Evolutionary conservation across 2,329 filamentous ascomycete genomes (phyloP).

Genomic region (Alternaria sp.): DNA sequence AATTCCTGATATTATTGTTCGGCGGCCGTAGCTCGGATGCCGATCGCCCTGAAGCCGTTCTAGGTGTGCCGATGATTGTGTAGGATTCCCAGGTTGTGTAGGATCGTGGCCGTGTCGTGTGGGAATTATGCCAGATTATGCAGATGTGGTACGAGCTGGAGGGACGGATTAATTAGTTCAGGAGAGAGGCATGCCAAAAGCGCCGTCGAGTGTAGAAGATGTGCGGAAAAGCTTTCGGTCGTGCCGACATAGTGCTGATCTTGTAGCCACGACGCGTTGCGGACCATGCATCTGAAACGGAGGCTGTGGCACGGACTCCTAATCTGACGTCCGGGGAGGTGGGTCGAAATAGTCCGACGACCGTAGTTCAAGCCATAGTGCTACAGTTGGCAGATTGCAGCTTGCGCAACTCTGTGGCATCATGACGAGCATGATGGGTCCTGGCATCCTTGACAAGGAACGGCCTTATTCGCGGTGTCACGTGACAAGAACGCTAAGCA

Average conservation of each 20-base stretch:
- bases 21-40: slow-evolving; percentile 1
- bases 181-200: neutral
- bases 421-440: neutral
- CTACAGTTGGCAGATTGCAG: neutral
- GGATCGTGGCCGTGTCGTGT: neutral
- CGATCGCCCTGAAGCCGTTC: slow-evolving; percentile 7
- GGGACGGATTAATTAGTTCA: neutral
- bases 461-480: slow-evolving; percentile 8
- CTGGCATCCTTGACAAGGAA: neutral
- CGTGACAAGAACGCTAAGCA: slow-evolving; percentile 1
- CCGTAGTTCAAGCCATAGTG: neutral
- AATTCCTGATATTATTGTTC: neutral
- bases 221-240: slow-evolving; percentile 12
- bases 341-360: slow-evolving; percentile 5
- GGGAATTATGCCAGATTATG: neutral
- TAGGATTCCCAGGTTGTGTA: neutral
- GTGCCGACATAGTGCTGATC: slow-evolving; percentile 27
- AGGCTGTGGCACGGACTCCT: slow-evolving; percentile 37
- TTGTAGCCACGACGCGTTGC: slow-evolving; percentile 30
- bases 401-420: neutral
- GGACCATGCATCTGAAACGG: slow-evolving; percentile 37
- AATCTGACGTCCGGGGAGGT: slow-evolving; percentile 7
- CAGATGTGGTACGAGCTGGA: neutral
- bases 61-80: neutral
- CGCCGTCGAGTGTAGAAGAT: slow-evolving; percentile 8